Evolutionary conservation across 2,329 filamentous ascomycete species (phyloP), one percentile per base, ranked within the genome.

Genomic region (Calonectria montana): DNA sequence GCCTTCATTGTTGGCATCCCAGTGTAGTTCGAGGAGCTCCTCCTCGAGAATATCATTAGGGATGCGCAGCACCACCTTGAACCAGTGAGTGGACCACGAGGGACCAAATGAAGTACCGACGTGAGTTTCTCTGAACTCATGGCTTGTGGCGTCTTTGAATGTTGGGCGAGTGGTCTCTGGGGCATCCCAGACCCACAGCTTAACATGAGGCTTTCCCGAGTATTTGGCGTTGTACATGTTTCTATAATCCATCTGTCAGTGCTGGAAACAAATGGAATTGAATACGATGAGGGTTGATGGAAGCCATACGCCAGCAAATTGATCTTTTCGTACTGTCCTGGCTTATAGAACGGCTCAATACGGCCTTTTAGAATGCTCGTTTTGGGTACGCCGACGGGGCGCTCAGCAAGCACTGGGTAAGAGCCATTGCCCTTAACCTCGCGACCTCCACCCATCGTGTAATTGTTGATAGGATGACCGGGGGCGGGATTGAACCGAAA

Each of bases 61-160:
- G 16, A 98, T 89, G 5, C 90, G 94, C 73, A 99, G 86, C 69
- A 92, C 87, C 68, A 98, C 90, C 78, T 92, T 94, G 89, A 99
- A 97, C 97, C 97, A 99, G 83, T 98, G 97, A 10, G 97, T 99
- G 2, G 95, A 94, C 97, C 97, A 99, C 41, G 95, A 97, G 2
- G 97, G 97, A 0, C 97, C 97, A 78, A 98, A 98, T 8, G 88
- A 91, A 70, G 93, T 89, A 71, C 96, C 96, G 67, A 95, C 91
- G 21, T 90, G 86, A 10, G 96, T 94, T 61, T 92, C 89, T 64
- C 89, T 90, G 86, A 96, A 99, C 8, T 92, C 86, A 76, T 97
- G 92, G 59, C 86, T 87, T n/a, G 88, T 86, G 7, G 96, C 96
- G 68, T 98, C 94, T 74, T 96, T 86, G 85, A 99, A 99, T 4